Percentiles rank a stretch among this genome's conserved stretches.
phyloP scores from a whole-genome alignment of 352 stramenopile genomes.

The Phytophthora crassamura region DNA sequence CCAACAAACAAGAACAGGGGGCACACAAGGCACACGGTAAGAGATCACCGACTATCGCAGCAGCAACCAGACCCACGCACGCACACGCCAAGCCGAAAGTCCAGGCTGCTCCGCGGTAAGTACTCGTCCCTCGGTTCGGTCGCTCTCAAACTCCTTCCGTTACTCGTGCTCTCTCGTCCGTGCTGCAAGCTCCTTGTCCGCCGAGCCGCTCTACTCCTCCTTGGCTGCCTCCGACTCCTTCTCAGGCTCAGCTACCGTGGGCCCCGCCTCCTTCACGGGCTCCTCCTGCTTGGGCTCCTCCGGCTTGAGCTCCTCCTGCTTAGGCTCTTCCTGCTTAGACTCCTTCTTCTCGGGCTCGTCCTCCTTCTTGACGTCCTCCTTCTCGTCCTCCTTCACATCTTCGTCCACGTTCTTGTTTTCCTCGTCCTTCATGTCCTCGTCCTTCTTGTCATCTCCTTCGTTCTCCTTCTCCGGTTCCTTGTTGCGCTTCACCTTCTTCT shows the following conservation, averaged over 20 bases:
- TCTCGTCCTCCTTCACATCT: conserved; percentile 12
- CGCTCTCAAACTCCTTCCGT: conserved; percentile 29
- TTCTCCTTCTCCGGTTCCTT: conserved; percentile 34
- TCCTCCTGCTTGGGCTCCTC: conserved; percentile 28
- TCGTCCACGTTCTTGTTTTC: conserved; percentile 19
- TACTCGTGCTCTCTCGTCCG: conserved; percentile 25
- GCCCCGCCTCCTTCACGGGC: conserved; percentile 10
- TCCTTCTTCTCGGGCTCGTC: conserved; percentile 21
- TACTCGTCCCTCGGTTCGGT: conserved; percentile 24
- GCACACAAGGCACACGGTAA: conserved; percentile 50
- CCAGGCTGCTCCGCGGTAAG: conserved; percentile 29
- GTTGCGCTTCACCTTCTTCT: conserved; percentile 48
- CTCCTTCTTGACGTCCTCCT: conserved; percentile 10
- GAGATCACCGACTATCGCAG: conserved; percentile 43
- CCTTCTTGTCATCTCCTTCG: conserved; percentile 20
- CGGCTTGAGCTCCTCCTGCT: conserved; percentile 16
- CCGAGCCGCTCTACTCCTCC: conserved; percentile 24
- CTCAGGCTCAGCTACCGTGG: conserved; percentile 10
- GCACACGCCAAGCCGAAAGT: conserved; percentile 30
- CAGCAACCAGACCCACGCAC: conserved; percentile 50
- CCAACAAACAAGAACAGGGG: conserved; percentile 47
- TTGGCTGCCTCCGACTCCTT: conserved; percentile 7
- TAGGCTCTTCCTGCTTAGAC: conserved; percentile 19
- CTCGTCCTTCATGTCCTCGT: conserved; percentile 29
- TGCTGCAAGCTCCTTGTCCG: conserved; percentile 15